These are phyloP conservation scores for Cladosporium velox DNA, from an alignment of 2,329 filamentous ascomycete genomes.

Conservation along the genomic window DNA sequence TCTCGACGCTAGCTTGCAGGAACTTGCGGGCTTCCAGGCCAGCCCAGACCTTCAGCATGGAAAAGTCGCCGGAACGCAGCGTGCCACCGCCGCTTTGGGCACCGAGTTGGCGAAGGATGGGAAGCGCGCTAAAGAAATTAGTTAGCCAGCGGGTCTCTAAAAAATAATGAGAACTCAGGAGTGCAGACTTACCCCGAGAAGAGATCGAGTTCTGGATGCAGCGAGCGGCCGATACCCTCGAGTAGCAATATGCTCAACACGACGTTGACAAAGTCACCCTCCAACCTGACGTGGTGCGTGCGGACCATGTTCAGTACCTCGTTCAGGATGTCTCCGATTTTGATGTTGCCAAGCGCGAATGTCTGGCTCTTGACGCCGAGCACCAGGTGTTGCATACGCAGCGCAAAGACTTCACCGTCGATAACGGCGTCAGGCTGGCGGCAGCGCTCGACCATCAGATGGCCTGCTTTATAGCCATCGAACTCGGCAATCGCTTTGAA, in stretches of 20 bases:
- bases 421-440: slow-evolving; percentile 88
- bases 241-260: slow-evolving; percentile 91
- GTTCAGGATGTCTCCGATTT: slow-evolving; percentile 92
- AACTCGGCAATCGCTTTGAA: slow-evolving; percentile 97
- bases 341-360: slow-evolving; percentile 88
- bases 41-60: slow-evolving; percentile 87
- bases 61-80: slow-evolving; percentile 51
- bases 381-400: slow-evolving; percentile 97
- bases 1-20: slow-evolving; percentile 85
- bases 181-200: slow-evolving; percentile 63
- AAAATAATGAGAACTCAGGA: slow-evolving; percentile 1
- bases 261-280: slow-evolving; percentile 98
- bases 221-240: slow-evolving; percentile 85
- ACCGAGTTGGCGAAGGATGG: slow-evolving; percentile 85
- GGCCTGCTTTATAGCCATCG: slow-evolving; percentile 90
- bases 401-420: slow-evolving; percentile 84
- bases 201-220: slow-evolving; percentile 86
- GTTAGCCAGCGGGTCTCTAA: slow-evolving; percentile 20
- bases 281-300: slow-evolving; percentile 85
- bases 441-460: slow-evolving; percentile 94
- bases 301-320: slow-evolving; percentile 91
- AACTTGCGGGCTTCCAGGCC: slow-evolving; percentile 87
- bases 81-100: slow-evolving; percentile 68
- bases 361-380: slow-evolving; percentile 87
- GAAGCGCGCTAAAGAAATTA: slow-evolving; percentile 65